Percentiles rank a stretch among this genome's conserved stretches.
phyloP scores from a whole-genome alignment of 495 filamentous ascomycete species.

The Penicillium goetzii region DNA sequence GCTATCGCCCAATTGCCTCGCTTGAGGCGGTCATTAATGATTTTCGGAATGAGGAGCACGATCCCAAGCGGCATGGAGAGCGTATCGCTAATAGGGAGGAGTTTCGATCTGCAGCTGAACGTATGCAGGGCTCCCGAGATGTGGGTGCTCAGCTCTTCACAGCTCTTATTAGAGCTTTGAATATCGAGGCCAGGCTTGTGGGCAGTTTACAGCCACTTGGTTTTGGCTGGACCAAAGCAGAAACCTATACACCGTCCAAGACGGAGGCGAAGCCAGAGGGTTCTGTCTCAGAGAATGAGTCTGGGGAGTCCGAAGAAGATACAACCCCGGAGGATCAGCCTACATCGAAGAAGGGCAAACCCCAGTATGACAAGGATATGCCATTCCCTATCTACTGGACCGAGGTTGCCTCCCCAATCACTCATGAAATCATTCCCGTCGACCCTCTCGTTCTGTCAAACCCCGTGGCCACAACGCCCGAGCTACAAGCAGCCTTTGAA shows the following conservation, averaged over 20 bases:
- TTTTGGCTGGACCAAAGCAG: slow-evolving; percentile 87
- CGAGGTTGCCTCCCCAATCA: slow-evolving; percentile 80
- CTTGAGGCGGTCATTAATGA: slow-evolving; percentile 66
- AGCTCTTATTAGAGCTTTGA: slow-evolving; percentile 79
- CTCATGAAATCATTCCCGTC: slow-evolving; percentile 75
- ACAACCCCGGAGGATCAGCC: slow-evolving; percentile 11
- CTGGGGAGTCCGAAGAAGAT: slow-evolving; percentile 21
- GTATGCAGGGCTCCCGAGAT: slow-evolving; percentile 82
- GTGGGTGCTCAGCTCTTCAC: slow-evolving; percentile 90
- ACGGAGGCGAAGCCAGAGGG: slow-evolving; percentile 38
- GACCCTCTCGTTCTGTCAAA: slow-evolving; percentile 72
- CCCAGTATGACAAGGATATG: slow-evolving; percentile 65
- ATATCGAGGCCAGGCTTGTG: slow-evolving; percentile 78
- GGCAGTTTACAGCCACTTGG: slow-evolving; percentile 85
- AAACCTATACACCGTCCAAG: slow-evolving; percentile 57
- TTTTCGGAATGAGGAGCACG: slow-evolving; percentile 64
- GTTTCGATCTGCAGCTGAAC: slow-evolving; percentile 69
- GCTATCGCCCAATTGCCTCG: slow-evolving; percentile 73
- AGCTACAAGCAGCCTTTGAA: slow-evolving; percentile 77
- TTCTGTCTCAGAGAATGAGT: slow-evolving; percentile 19
- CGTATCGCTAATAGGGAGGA: slow-evolving; percentile 63
- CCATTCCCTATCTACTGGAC: slow-evolving; percentile 91
- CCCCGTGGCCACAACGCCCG: slow-evolving; percentile 66
- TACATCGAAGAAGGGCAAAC: slow-evolving; percentile 20
- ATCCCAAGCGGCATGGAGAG: slow-evolving; percentile 73